A percentile compares a stretch with the other conserved stretches of the same genome.
Conservation (phyloP, 148 eudicot genomes). For the Arctostaphylos glauca region DNA sequence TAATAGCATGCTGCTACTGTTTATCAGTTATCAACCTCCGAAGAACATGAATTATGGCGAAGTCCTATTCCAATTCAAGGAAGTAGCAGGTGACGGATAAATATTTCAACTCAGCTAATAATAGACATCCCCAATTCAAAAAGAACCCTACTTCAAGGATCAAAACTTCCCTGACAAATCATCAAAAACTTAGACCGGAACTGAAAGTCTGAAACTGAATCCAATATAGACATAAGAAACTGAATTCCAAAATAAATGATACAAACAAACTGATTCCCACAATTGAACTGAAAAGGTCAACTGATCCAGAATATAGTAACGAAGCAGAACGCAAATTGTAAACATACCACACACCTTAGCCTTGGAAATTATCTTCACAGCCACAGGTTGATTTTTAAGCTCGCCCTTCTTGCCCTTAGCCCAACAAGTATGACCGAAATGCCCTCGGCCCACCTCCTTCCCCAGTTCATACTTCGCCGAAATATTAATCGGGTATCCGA, state of each 20-base stretch:
- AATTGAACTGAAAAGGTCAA: not conserved
- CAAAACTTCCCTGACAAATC: not conserved
- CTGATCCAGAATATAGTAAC: not conserved
- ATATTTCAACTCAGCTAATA: not conserved
- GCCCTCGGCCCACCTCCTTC: constrained; percentile 93
- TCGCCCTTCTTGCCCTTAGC: constrained; percentile 88
- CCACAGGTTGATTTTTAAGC: constrained; percentile 66
- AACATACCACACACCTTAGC: constrained; percentile 76
- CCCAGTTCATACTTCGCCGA: constrained; percentile 80
- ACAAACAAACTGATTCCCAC: not conserved
- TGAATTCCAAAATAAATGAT: not conserved
- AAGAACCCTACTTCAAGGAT: not conserved
- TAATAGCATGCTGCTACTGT: not conserved
- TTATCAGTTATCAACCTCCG: not conserved
- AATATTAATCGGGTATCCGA: constrained; percentile 70
- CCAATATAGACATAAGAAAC: not conserved
- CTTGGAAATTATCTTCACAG: constrained; percentile 93
- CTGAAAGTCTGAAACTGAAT: not conserved
- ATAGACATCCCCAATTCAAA: not conserved
- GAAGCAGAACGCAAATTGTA: no score
- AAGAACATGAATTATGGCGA: not conserved
- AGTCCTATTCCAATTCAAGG: not conserved
- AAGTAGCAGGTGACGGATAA: not conserved
- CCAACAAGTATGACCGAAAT: constrained; percentile 97
- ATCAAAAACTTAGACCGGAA: not conserved